Conservation (phyloP, 306 rosid species). For the Ziziphus jujuba region DNA sequence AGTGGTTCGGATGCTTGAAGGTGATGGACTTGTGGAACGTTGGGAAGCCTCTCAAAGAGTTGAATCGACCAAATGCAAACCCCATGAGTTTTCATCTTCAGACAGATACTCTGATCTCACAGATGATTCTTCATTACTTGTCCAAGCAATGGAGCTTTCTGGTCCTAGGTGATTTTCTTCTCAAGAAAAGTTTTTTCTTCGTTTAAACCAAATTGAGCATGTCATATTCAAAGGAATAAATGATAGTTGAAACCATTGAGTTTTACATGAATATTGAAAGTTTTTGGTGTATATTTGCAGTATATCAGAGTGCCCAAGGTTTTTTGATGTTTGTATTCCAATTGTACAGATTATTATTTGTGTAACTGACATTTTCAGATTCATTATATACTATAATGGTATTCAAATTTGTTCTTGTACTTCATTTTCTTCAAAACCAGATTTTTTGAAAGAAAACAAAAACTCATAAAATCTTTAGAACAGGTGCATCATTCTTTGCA, state of each 20-base stretch:
- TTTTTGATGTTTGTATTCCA: conserved; percentile 42
- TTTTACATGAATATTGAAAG: conserved; percentile 25
- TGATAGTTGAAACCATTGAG: conserved; percentile 43
- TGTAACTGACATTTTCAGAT: conserved; percentile 36
- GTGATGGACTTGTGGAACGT: conserved; percentile 85
- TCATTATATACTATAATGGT: conserved; percentile 27
- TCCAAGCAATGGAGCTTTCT: conserved; percentile 97
- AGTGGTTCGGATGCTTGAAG: conserved; percentile 94
- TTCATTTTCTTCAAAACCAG: not conserved
- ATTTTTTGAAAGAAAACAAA: no score
- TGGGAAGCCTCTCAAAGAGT: conserved; percentile 90
- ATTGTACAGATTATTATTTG: conserved; percentile 61
- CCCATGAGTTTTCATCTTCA: conserved; percentile 66
- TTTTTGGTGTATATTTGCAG: conserved; percentile 46
- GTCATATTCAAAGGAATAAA: conserved; percentile 27
- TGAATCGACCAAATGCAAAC: conserved; percentile 55
- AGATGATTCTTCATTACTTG: conserved; percentile 83
- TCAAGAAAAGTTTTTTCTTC: not conserved
- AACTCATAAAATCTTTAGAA: no score
- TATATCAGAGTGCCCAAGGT: conserved; percentile 27
- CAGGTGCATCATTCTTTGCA: no score
- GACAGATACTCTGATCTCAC: conserved; percentile 88
- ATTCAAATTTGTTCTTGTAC: not conserved
- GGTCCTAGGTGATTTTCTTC: conserved; percentile 70
- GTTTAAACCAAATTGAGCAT: conserved; percentile 29